Evolutionary conservation across 306 rosid genomes (phyloP), one percentile per base, ranked within the genome.

Genomic region (Abrus pulchellus): DNA sequence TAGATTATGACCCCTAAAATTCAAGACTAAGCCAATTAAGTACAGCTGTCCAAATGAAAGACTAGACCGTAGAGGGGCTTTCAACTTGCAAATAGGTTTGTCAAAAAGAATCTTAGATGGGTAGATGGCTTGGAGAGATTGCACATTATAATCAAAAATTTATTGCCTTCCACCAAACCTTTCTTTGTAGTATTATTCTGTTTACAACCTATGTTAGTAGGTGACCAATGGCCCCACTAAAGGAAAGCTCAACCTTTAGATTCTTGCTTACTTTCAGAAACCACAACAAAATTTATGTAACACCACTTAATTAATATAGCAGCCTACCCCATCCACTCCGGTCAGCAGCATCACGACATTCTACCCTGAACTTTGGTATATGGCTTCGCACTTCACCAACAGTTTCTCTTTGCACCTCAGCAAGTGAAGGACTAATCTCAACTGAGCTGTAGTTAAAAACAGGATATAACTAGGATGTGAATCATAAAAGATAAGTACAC

Each of bases 341-440:
- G 67, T 94, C 93, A 62, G 94, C 84, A 85, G 99, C 99, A 83
- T 94, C 97, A 65, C 97, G 93, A 44, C 95, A 82, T 83, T 94
- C 97, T 20, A 94, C 97, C 82, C 70, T 86, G 72, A 93, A 94
- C 87, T 93, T 91, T 38, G 97, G 89, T 68, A 85, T 83, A 85
- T 94, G 99, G 84, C 93, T 90, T 43, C 78, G 89, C 82, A 94
- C 88, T 83, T 86, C 92, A 76, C 94, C 83, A 68, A 94, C 93
- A 65, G 99, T 94, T 86, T 90, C 90, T 85, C 87, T 86, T 80
- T 93, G 99, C 84, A 86, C 91, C 86, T 90, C 92, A 12, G 97
- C 97, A 86, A 93, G 92, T 61, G 97, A 82, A 36, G 95, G 90
- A 87, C 99, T 94, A 72, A 94, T 93, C 87, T 94, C 99, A 77